Evolutionary conservation across 169 alveolate species (phyloP).

Genomic region (Cyclospora cayetanensis): DNA sequence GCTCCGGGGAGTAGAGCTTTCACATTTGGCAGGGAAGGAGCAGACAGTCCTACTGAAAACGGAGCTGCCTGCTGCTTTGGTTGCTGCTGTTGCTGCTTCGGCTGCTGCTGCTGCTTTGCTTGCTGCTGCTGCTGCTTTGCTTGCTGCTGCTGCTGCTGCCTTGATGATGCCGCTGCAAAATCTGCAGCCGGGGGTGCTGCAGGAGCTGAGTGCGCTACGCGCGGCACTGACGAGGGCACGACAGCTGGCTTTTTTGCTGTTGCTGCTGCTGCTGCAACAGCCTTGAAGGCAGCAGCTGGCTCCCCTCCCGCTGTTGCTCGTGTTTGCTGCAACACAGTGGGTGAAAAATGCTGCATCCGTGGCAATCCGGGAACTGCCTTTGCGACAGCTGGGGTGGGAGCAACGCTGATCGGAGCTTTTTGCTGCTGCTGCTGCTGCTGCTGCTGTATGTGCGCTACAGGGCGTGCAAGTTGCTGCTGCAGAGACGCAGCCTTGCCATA

Average conservation of each 20-base stretch:
- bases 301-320: slow-evolving; percentile 23
- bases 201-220: neutral
- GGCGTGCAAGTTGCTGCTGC: neutral
- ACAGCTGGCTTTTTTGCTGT: neutral
- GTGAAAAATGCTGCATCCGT: neutral
- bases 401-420: neutral
- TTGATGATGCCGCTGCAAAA: neutral
- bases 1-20: too few relatives aligned
- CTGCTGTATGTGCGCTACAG: neutral
- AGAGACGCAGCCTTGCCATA: neutral
- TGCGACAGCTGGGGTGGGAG: neutral
- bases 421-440: neutral
- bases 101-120: neutral
- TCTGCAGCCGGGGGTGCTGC: neutral
- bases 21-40: too few relatives aligned
- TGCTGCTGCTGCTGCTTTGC: neutral
- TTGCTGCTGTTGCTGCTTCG: neutral
- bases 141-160: slow-evolving; percentile 2
- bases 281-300: neutral
- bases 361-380: neutral
- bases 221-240: neutral
- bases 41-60: too few relatives aligned
- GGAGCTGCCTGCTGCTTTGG: neutral
- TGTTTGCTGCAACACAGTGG: neutral
- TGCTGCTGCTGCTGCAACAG: neutral